Conservation (phyloP, 2,329 filamentous ascomycete species). For the Diaporthe vaccinii region DNA sequence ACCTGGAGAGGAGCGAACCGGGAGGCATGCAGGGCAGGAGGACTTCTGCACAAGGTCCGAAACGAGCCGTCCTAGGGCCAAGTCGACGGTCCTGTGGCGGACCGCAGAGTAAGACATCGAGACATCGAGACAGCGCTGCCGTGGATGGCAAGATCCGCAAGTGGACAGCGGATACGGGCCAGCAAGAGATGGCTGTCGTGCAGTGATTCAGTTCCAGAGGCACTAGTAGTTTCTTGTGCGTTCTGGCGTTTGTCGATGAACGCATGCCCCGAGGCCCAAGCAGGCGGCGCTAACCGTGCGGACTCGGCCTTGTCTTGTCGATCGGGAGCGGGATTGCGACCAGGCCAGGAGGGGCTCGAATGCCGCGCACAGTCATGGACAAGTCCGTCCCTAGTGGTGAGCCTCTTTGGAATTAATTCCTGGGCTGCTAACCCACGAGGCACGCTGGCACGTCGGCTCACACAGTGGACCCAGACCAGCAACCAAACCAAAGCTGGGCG, state of each 20-base stretch:
- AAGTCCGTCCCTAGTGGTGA: constrained; percentile 3
- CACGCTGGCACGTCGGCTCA: not conserved
- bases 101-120: constrained; percentile 40
- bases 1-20: not conserved
- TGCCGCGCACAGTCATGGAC: constrained; percentile 26
- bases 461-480: not conserved
- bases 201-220: constrained; percentile 33
- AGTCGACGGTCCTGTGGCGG: constrained; percentile 32
- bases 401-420: constrained; percentile 18
- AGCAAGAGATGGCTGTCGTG: constrained; percentile 25
- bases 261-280: constrained; percentile 34
- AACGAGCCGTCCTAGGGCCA: constrained; percentile 23
- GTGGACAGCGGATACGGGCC: constrained; percentile 26
- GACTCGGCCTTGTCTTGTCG: constrained; percentile 6
- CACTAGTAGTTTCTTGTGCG: constrained; percentile 36
- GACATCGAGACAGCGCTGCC: constrained; percentile 37
- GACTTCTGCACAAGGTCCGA: constrained; percentile 21
- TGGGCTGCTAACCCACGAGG: not conserved
- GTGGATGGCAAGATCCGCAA: constrained; percentile 32
- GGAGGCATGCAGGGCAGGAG: constrained; percentile 13
- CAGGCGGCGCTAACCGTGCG: constrained; percentile 35
- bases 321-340: not conserved
- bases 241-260: constrained; percentile 36
- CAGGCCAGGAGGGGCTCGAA: constrained; percentile 20
- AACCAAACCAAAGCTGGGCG: not conserved